Evolutionary conservation across 352 stramenopile genomes (phyloP).

Genomic region (Phytophthora cactorum): DNA sequence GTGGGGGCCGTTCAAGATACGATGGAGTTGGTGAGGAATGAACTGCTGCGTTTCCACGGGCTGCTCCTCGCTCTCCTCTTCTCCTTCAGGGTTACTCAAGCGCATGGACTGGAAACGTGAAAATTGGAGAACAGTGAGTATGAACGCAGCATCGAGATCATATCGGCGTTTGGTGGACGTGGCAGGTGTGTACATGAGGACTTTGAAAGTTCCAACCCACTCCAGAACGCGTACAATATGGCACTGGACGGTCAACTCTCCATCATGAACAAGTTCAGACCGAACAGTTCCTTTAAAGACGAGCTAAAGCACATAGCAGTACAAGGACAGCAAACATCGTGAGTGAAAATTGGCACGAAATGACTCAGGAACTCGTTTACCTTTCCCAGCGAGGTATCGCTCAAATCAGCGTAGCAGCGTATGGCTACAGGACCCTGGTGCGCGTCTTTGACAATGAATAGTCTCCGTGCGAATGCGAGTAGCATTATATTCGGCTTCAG

Average conservation of each 20-base stretch:
- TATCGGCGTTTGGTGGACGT: slow-evolving; percentile 40
- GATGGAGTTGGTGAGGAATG: slow-evolving; percentile 11
- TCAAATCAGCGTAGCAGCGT: slow-evolving; percentile 27
- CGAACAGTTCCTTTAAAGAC: slow-evolving; percentile 45
- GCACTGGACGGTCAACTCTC: not conserved
- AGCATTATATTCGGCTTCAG: slow-evolving; percentile 23
- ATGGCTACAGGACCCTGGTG: not conserved
- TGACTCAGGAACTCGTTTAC: slow-evolving; percentile 18
- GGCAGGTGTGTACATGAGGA: slow-evolving; percentile 47
- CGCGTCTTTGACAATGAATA: slow-evolving; percentile 13
- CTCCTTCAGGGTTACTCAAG: slow-evolving; percentile 2
- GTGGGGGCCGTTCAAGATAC: slow-evolving; percentile 23
- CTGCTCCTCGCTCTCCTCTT: slow-evolving; percentile 4
- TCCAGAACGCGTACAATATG: slow-evolving; percentile 45
- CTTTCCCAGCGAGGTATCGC: slow-evolving; percentile 51
- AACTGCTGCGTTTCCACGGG: not conserved
- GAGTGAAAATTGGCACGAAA: not conserved
- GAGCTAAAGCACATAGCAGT: slow-evolving; percentile 25
- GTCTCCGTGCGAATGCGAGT: slow-evolving; percentile 22
- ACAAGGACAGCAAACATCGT: not conserved
- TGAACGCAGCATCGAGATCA: slow-evolving; percentile 45
- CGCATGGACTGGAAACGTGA: slow-evolving; percentile 26
- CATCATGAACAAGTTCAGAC: not conserved
- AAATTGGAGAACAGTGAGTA: slow-evolving; percentile 49
- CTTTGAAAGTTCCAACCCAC: slow-evolving; percentile 35